phyloP scores from a whole-genome alignment of 1,139 yeast species.

The Debaryomyces singareniensis region DNA sequence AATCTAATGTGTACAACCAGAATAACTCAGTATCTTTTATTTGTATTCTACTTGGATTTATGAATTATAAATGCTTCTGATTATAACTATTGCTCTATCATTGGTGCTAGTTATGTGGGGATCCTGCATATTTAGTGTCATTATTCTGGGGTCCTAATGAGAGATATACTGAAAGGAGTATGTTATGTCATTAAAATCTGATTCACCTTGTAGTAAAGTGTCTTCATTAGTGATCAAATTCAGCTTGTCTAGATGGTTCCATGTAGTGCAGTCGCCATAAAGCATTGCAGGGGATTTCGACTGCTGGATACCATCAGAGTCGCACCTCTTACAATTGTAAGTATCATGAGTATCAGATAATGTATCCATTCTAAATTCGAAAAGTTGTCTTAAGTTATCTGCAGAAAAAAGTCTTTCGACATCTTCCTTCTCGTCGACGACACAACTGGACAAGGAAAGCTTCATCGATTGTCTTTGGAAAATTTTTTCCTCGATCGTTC shows the following conservation, averaged over 20 bases:
- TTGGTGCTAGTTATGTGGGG: background rate
- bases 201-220: conserved; percentile 67
- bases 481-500: conserved; percentile 93
- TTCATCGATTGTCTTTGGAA: conserved; percentile 97
- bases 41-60: too few relatives aligned
- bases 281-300: conserved; percentile 78
- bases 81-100: background rate
- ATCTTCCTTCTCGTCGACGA: conserved; percentile 93
- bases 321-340: conserved; percentile 80
- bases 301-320: conserved; percentile 48
- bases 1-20: too few relatives aligned
- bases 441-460: conserved; percentile 87
- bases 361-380: conserved; percentile 63
- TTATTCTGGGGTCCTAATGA: conserved; percentile 31
- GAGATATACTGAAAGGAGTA: conserved; percentile 93
- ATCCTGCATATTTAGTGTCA: background rate
- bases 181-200: conserved; percentile 60
- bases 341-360: conserved; percentile 91
- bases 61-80: too few relatives aligned
- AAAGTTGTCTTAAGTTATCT: conserved; percentile 70
- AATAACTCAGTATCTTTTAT: too few relatives aligned
- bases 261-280: conserved; percentile 95
- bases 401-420: conserved; percentile 88
- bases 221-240: conserved; percentile 67
- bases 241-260: conserved; percentile 81